These are phyloP conservation scores for Linnemannia zychae DNA, from an alignment of 192 early-diverging fungal genomes.

Conservation along the genomic window DNA sequence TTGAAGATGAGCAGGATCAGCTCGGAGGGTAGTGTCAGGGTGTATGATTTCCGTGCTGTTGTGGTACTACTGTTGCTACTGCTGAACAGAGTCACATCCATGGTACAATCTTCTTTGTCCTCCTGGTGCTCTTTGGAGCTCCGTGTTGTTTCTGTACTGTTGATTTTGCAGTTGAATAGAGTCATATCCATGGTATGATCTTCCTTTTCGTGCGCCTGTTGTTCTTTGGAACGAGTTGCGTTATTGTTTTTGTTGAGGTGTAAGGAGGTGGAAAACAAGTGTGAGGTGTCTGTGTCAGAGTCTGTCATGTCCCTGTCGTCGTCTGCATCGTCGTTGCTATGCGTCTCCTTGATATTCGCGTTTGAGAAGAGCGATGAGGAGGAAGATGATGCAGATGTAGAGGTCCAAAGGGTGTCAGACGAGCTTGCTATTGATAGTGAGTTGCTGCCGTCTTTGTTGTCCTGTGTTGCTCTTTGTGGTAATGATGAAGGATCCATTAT, in stretches of 20 bases:
- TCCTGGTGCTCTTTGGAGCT: background rate
- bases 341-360: background rate
- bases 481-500: background rate
- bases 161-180: background rate
- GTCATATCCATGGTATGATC: background rate
- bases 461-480: background rate
- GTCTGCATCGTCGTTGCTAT: background rate
- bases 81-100: too few relatives aligned
- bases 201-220: background rate
- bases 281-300: background rate
- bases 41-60: background rate
- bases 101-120: background rate
- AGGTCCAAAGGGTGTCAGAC: conserved; percentile 15
- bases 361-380: conserved; percentile 5
- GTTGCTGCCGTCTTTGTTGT: background rate
- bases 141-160: background rate
- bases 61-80: background rate
- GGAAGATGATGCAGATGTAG: conserved; percentile 19
- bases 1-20: conserved; percentile 65
- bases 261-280: background rate
- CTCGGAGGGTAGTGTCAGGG: conserved; percentile 62
- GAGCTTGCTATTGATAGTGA: background rate
- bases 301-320: background rate
- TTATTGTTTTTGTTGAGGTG: background rate
- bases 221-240: background rate